Percentiles rank a stretch among this genome's conserved stretches.
phyloP scores from a whole-genome alignment of 2,329 filamentous ascomycete genomes.

The Helotiales sp. region DNA sequence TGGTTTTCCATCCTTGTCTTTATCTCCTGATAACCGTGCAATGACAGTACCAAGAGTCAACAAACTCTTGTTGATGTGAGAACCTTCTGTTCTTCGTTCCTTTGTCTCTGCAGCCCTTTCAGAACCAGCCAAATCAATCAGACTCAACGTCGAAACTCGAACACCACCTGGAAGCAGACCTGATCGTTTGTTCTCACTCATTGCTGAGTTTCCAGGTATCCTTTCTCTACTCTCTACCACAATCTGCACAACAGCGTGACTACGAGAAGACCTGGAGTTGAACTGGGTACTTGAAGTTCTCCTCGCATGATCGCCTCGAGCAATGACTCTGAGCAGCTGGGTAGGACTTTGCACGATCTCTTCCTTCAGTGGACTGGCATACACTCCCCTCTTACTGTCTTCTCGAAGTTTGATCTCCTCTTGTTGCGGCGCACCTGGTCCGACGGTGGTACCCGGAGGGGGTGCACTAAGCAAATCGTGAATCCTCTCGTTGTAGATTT shows the following conservation, averaged over 20 bases:
- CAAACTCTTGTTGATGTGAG: conserved; percentile 97
- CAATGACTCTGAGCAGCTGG: conserved; percentile 90
- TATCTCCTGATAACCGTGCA: conserved; percentile 83
- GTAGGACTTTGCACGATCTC: conserved; percentile 98
- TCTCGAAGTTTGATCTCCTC: conserved; percentile 98
- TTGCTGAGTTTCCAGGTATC: conserved; percentile 51
- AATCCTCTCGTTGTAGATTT: conserved; percentile 99
- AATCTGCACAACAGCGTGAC: conserved; percentile 97
- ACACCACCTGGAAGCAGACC: conserved; percentile 82
- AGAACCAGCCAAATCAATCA: conserved; percentile 95
- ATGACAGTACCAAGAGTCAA: conserved; percentile 95
- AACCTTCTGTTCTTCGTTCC: conserved; percentile 89
- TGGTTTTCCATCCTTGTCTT: conserved; percentile 74
- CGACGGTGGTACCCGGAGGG: conserved; percentile 52
- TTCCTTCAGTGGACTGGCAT: conserved; percentile 93
- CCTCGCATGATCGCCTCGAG: conserved; percentile 86
- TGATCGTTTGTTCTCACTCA: conserved; percentile 63
- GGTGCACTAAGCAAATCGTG: conserved; percentile 86
- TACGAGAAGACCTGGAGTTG: conserved; percentile 93
- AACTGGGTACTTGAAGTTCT: conserved; percentile 94
- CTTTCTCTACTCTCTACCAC: conserved; percentile 96
- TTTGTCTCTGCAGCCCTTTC: conserved; percentile 96
- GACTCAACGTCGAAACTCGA: conserved; percentile 87
- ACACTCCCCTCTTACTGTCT: conserved; percentile 94
- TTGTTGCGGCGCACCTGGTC: conserved; percentile 56